Evolutionary conservation across 2,329 filamentous ascomycete species (phyloP).

Genomic region (Apiospora kogelbergensis): DNA sequence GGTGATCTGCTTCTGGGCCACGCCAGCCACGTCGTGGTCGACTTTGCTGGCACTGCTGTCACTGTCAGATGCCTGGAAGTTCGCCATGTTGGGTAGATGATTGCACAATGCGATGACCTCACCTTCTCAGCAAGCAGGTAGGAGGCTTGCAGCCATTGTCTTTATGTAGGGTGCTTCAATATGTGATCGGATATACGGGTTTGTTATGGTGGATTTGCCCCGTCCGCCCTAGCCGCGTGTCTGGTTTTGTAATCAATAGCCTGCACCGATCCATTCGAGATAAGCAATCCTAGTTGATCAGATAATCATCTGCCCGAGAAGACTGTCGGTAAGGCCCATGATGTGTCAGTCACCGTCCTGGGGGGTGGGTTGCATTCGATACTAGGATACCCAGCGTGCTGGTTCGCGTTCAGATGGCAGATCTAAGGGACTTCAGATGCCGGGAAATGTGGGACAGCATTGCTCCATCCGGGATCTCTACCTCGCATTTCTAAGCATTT

Average conservation of each 20-base stretch:
- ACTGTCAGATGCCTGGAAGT: constrained; percentile 3
- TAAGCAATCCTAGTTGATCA: background rate
- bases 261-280: background rate
- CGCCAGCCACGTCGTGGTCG: background rate
- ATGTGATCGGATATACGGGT: background rate
- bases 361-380: background rate
- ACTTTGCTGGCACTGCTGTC: constrained; percentile 3
- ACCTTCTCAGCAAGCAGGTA: background rate
- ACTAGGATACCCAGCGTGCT: background rate
- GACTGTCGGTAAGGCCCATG: background rate
- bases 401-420: background rate
- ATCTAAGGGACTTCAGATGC: background rate
- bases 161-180: background rate
- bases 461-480: background rate
- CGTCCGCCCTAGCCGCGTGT: background rate
- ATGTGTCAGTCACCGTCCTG: background rate
- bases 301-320: background rate
- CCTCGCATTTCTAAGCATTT: too few species aligned
- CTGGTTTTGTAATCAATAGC: background rate
- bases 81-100: background rate
- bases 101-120: background rate
- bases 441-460: background rate
- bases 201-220: background rate
- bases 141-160: background rate
- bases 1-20: constrained; percentile 32